Evolutionary conservation across 768 basidiomycete genomes (phyloP).

Genomic region (Suillus plorans): DNA sequence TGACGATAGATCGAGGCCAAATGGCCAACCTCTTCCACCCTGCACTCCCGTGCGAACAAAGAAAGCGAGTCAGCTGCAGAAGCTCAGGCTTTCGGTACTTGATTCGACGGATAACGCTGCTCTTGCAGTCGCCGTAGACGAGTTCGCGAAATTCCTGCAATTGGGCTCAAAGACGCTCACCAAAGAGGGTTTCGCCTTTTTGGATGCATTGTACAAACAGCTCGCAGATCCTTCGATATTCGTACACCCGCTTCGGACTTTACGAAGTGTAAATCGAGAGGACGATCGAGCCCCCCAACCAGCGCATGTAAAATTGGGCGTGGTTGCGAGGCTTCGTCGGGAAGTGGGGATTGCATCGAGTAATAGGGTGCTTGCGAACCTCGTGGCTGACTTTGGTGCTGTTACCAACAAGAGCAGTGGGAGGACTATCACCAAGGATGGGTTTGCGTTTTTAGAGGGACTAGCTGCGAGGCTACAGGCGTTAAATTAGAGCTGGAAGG

Average conservation of each 20-base stretch:
- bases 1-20: slow-evolving; percentile 28
- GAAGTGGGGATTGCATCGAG: slow-evolving; percentile 51
- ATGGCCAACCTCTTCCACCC: slow-evolving; percentile 21
- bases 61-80: slow-evolving; percentile 50
- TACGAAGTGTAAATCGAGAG: slow-evolving; percentile 39
- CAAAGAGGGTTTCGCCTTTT: slow-evolving; percentile 67
- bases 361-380: slow-evolving; percentile 57
- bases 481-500: slow-evolving; percentile 13
- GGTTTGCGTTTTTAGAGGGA: slow-evolving; percentile 66
- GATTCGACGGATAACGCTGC: slow-evolving; percentile 52
- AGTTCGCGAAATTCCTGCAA: slow-evolving; percentile 59
- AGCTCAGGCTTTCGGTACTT: slow-evolving; percentile 42
- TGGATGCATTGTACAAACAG: slow-evolving; percentile 70
- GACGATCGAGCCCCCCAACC: slow-evolving; percentile 42
- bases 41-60: slow-evolving; percentile 32
- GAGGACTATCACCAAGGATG: slow-evolving; percentile 76
- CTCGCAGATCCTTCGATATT: slow-evolving; percentile 67
- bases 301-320: slow-evolving; percentile 54
- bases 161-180: slow-evolving; percentile 66
- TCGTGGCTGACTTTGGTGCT: slow-evolving; percentile 70
- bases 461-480: slow-evolving; percentile 52
- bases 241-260: slow-evolving; percentile 50
- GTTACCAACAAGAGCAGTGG: slow-evolving; percentile 69
- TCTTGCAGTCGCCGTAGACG: slow-evolving; percentile 53
- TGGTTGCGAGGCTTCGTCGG: slow-evolving; percentile 54